Evolutionary conservation across 768 basidiomycete genomes (phyloP), one percentile per base, ranked within the genome.

Genomic region (Cystobasidium tubakii): DNA sequence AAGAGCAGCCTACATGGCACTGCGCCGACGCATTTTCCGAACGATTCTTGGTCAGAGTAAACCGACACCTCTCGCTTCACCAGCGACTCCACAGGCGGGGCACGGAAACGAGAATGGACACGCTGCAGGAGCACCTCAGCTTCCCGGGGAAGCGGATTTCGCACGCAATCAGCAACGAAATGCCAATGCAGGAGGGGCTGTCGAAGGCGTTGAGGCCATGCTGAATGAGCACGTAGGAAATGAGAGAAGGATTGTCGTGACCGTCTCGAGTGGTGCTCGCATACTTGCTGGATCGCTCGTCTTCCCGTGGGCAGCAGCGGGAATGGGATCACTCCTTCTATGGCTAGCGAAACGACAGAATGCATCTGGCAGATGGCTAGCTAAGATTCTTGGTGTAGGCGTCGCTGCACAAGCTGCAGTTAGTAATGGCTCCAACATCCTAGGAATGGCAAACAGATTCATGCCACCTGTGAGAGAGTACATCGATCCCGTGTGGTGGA

Each of bases 401-500:
- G 71, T 71, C 10, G 44, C 73, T 1, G n/a, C 72, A 7, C 66
- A 46, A 31, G 54, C 60, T 29, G 62, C 44, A 21, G 43, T 19
- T 39, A 57, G 31, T 13, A 29, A 60, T 25, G 36, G 34, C 7
- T 60, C 43, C 25, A 71, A 55, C 17, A 36, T 71, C 17, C 34
- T 46, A 17, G 34, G 63, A 6, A 39, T 65, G 7, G 42, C 39
- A 44, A 53, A 53, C 9, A 27, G 62, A n/a, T 57, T 73, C 43
- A n/a, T 46, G 1, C 71, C 60, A 10, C 25, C 57, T 57, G 43
- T 33, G 6, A 3, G 60, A 34, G 71, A 62, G 34, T 33, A 36
- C 7, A 53, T 80, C 27, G 79, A 80, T 50, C 79, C 79, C 13
- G 75, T 79, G 0, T 80, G 79, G 79, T 73, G 79, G 57, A 66